Evolutionary conservation across 768 basidiomycete genomes (phyloP).

Genomic region (Boletus rubroflammeus): DNA sequence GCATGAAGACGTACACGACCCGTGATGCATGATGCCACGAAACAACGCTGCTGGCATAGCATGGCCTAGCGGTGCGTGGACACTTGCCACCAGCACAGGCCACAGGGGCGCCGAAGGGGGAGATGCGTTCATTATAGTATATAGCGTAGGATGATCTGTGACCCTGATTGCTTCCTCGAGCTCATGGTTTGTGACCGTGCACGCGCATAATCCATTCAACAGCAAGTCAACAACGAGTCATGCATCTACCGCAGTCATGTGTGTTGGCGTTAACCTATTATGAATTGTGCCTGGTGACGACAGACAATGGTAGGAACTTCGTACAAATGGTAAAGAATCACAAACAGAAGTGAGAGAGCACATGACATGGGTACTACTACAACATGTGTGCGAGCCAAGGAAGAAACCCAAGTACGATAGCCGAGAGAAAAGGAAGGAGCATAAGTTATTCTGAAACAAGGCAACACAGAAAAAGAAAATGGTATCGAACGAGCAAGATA

Average conservation of each 20-base stretch:
- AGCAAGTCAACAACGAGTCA: not conserved
- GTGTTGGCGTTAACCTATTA: not conserved
- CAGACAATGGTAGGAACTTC: not conserved
- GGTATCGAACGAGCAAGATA: not conserved
- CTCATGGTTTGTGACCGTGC: not conserved
- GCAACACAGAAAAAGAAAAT: slow-evolving; percentile 3
- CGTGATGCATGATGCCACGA: not conserved
- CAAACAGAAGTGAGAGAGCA: not conserved
- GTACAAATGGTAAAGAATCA: not conserved
- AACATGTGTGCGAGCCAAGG: slow-evolving; percentile 18
- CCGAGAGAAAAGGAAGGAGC: slow-evolving; percentile 7
- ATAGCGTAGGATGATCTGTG: not conserved
- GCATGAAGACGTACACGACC: not conserved
- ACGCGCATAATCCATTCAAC: not conserved
- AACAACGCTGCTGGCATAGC: not conserved
- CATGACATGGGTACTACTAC: slow-evolving; percentile 28
- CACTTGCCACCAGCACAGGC: not conserved
- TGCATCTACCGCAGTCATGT: not conserved
- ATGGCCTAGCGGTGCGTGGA: not conserved
- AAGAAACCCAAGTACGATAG: slow-evolving; percentile 3
- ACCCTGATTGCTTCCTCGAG: slow-evolving; percentile 10
- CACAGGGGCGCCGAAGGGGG: not conserved
- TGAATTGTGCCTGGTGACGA: slow-evolving; percentile 2
- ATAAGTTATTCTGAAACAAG: slow-evolving; percentile 23
- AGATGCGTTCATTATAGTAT: not conserved